Evolutionary conservation across 352 stramenopile species (phyloP).

Genomic region (Globisporangium viniferum): DNA sequence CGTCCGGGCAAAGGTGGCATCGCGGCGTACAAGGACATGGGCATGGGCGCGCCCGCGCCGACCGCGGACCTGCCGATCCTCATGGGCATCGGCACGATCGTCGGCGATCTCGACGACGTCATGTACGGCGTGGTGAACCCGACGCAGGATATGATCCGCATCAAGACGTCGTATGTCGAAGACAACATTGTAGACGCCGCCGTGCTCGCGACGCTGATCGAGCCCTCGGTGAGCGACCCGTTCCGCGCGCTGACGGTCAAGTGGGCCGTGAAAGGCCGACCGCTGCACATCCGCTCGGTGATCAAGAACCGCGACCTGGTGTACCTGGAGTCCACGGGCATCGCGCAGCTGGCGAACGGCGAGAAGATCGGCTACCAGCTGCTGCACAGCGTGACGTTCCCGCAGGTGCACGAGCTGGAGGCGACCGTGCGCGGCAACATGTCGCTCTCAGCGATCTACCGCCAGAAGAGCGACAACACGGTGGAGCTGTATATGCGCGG

Average conservation of each 20-base stretch:
- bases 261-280: constrained; percentile 50
- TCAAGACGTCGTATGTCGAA: constrained; percentile 42
- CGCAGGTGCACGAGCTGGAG: constrained; percentile 35
- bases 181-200: constrained; percentile 13
- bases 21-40: constrained; percentile 14
- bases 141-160: constrained; percentile 28
- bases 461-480: constrained; percentile 33
- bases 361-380: constrained; percentile 18
- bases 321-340: constrained; percentile 58
- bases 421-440: constrained; percentile 41
- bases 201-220: constrained; percentile 14
- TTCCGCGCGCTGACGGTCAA: constrained; percentile 30
- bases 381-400: constrained; percentile 54
- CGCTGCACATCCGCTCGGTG: constrained; percentile 35
- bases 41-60: constrained; percentile 4
- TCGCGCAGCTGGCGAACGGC: constrained; percentile 16
- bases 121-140: constrained; percentile 40
- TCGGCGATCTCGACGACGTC: constrained; percentile 41
- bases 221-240: constrained; percentile 10
- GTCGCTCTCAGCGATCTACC: constrained; percentile 54
- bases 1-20: constrained; percentile 1
- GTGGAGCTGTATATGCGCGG: constrained; percentile 53
- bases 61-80: constrained; percentile 17
- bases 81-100: constrained; percentile 29
- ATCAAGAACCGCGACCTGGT: constrained; percentile 66